These are phyloP conservation scores for Hura crepitans DNA, from an alignment of 441 rosid genomes.

Conservation along the genomic window DNA sequence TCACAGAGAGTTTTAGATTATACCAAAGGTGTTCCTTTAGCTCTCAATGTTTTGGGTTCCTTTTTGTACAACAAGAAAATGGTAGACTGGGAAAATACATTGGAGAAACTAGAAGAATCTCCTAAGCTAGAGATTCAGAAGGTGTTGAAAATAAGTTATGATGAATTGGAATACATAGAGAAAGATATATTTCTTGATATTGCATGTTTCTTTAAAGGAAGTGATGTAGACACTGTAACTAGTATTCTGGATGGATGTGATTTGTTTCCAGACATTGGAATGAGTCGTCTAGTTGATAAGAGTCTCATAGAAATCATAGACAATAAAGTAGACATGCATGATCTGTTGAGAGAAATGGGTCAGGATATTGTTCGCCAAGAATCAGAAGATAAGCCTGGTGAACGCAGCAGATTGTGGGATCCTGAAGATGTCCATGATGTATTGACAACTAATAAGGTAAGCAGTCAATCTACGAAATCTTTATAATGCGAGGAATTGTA, in stretches of 20 bases:
- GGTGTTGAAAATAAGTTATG: conserved; percentile 18
- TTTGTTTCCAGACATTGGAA: conserved; percentile 24
- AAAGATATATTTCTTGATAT: conserved; percentile 29
- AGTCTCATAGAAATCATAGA: conserved; percentile 16
- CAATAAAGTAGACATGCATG: conserved; percentile 23
- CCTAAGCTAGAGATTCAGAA: conserved; percentile 13
- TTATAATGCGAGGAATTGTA: no score
- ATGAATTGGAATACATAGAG: conserved; percentile 18
- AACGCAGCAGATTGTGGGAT: conserved; percentile 43
- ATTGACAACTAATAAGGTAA: conserved; percentile 26
- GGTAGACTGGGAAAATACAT: conserved; percentile 19
- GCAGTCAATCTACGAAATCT: no score
- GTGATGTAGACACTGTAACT: conserved; percentile 16
- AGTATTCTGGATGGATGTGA: conserved; percentile 23
- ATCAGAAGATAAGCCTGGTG: conserved; percentile 27
- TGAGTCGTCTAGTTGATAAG: conserved; percentile 22
- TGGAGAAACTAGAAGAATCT: conserved; percentile 21
- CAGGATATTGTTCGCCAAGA: conserved; percentile 37
- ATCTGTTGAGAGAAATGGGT: conserved; percentile 48
- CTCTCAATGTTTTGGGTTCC: conserved; percentile 24
- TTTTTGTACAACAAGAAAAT: conserved; percentile 17
- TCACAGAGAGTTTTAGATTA: conserved; percentile 14
- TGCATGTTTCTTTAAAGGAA: conserved; percentile 30
- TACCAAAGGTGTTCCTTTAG: conserved; percentile 25
- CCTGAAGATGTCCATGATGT: conserved; percentile 19